phyloP scores from a whole-genome alignment of 176 grass and related monocot species.

The Carex cristatella region DNA sequence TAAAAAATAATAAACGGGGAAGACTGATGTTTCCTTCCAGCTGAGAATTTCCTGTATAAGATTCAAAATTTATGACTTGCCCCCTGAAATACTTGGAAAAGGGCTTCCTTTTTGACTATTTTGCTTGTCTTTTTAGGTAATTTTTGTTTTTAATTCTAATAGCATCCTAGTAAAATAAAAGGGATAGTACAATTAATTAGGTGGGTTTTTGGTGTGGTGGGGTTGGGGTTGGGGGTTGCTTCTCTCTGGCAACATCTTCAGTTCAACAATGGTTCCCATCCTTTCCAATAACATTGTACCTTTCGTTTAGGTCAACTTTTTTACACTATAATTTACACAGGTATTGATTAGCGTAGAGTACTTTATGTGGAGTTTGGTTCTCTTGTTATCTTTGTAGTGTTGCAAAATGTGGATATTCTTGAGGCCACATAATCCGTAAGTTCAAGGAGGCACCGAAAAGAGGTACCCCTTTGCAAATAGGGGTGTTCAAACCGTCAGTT shows the following conservation, averaged over 20 bases:
- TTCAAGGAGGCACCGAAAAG: neutral
- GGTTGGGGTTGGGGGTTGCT: neutral
- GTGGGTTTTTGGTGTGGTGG: neutral
- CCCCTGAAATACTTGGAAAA: neutral
- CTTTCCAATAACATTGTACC: neutral
- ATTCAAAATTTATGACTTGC: neutral
- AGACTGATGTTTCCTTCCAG: neutral
- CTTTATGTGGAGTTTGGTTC: neutral
- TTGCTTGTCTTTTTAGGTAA: neutral
- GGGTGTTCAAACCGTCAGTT: too few relatives aligned
- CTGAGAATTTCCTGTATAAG: neutral
- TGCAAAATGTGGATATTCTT: neutral
- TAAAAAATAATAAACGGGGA: neutral
- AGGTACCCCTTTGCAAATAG: too few relatives aligned
- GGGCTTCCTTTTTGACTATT: neutral
- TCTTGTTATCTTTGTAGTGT: neutral
- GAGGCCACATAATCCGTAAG: neutral
- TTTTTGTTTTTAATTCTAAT: neutral
- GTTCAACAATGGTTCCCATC: neutral
- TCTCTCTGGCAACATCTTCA: neutral
- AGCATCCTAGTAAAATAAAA: neutral
- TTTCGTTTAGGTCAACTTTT: neutral
- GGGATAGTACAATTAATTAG: neutral
- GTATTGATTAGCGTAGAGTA: neutral
- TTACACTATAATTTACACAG: neutral